Evolutionary conservation across 73 alveolate genomes (phyloP), one percentile per base, ranked within the genome.

Genomic region (Paramecium sonneborni): DNA sequence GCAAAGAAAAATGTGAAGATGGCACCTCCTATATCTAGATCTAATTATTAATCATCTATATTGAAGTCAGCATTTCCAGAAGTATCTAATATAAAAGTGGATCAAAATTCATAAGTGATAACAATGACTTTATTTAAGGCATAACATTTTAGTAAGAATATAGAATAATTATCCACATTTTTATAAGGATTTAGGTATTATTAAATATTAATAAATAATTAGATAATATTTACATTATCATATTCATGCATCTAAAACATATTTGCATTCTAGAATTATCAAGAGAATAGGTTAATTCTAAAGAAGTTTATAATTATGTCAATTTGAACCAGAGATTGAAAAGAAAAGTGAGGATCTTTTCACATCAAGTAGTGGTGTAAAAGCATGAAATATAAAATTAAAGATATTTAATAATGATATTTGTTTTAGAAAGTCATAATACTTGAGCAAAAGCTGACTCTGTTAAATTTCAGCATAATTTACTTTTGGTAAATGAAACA

Each of bases 401-500:
- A 62, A 15, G 21, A 62, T 62, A 26, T 14, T 62, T 62, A 30
- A 62, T 62, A 30, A 32, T 62, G 20, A 30, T 30, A 30, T n/a
- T 62, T 62, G 39, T 26, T 62, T 26, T 62, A 26, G 84, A 62
- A 62, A 62, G 84, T 62, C 84, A 62, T 62, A 62, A 62, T 62
- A 62, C 84, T 62, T 62, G 46, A 62, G 84, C 46, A 62, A 62
- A 62, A 62, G 46, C 84, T 26, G 46, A 62, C 46, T 10, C 6
- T 62, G 21, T 41, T 43, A 52, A 1, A 15, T 52, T 52, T 52
- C 90, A 79, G 46, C 90, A 79, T 23, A 43, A 39, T 24, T 79
- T 79, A 44, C 90, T 79, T 79, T 79, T 43, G 15, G 91, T 88
- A 57, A 88, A 88, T 43, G 91, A 88, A 43, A 88, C 87, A 44